Evolutionary conservation across 306 rosid genomes (phyloP).

Genomic region (Citrullus mucosospermus): DNA sequence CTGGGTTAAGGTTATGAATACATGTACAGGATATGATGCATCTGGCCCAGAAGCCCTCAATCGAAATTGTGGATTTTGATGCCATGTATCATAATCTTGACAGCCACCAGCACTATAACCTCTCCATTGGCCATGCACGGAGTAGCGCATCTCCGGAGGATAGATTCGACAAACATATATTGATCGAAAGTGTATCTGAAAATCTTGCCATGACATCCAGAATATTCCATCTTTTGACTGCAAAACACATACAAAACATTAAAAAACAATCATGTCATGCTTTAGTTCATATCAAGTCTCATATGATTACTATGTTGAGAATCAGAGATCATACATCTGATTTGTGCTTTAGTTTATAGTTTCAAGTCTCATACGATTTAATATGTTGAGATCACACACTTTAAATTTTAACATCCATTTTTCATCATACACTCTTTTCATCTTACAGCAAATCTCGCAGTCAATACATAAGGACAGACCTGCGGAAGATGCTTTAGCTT

Average conservation of each 20-base stretch:
- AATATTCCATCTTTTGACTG: slow-evolving; percentile 98
- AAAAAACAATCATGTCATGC: not conserved
- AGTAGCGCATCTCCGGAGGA: slow-evolving; percentile 91
- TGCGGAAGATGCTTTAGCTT: slow-evolving; percentile 84
- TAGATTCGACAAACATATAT: slow-evolving; percentile 93
- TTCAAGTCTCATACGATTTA: not conserved
- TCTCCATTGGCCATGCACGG: slow-evolving; percentile 96
- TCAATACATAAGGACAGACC: slow-evolving; percentile 25
- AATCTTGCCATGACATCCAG: slow-evolving; percentile 99
- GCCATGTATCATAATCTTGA: slow-evolving; percentile 98
- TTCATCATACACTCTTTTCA: not conserved
- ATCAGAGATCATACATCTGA: not conserved
- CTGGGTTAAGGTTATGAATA: slow-evolving; percentile 95
- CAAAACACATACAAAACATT: not conserved
- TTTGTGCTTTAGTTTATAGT: not conserved
- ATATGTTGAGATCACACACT: not conserved
- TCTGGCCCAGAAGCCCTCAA: slow-evolving; percentile 86
- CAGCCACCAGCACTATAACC: slow-evolving; percentile 98
- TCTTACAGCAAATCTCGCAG: not conserved
- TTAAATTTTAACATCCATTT: not conserved
- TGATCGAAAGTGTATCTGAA: slow-evolving; percentile 95
- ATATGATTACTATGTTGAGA: not conserved
- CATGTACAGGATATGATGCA: slow-evolving; percentile 86
- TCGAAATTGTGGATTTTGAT: slow-evolving; percentile 96
- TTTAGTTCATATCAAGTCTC: not conserved